Base-by-base conservation (phyloP, 139 green algal genomes). In the Axilococcus clingmanii region DNA sequence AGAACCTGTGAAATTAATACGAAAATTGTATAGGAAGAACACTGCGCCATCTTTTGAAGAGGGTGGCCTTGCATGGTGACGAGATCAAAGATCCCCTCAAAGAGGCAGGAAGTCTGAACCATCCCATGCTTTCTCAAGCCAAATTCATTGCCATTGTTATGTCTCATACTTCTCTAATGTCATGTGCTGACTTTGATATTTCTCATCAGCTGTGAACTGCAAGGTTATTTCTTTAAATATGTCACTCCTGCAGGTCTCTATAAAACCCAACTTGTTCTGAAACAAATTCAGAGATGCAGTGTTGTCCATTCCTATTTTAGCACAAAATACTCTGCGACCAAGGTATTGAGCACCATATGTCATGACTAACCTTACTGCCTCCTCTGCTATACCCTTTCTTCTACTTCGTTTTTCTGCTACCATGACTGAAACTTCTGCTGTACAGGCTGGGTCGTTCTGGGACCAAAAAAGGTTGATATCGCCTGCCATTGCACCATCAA, bases 361-460 rank as follows among this genome's bases (percentile, higher is more conserved):
- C 81, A 94, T 89, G 17, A 94, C 65, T 23, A 91, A 31, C 20
- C 41, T 52, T 20, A 94, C 40, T 16, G 79, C 81, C 40, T 89
- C 81, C 8, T 36, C 25, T 1, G 81, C 81, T 12, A 87, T 28
- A 4, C 82, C 80, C 24, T 68, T 64, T 0, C 78, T 27, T 15
- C 82, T 43, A 34, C 73, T 77, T 16, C 12, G 40, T 1, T 50
- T 17, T 46, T 88, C 82, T 3, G 84, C 84, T 2, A 94, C 57
- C 84, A 94, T 94, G 32, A 81, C 54, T 40, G 72, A 57, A 28
- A 82, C 69, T 44, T 79, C 73, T 12, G 59, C 68, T 3, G 34
- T 37, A n/a, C 31, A 35, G 4, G 32, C 36, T 16, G 68, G 52
- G 3, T 82, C 66, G 12, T 53, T 34, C 24, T 82, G 62, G 41